phyloP scores from a whole-genome alignment of 2,329 filamentous ascomycete genomes.

The Acrocalymma vagum region DNA sequence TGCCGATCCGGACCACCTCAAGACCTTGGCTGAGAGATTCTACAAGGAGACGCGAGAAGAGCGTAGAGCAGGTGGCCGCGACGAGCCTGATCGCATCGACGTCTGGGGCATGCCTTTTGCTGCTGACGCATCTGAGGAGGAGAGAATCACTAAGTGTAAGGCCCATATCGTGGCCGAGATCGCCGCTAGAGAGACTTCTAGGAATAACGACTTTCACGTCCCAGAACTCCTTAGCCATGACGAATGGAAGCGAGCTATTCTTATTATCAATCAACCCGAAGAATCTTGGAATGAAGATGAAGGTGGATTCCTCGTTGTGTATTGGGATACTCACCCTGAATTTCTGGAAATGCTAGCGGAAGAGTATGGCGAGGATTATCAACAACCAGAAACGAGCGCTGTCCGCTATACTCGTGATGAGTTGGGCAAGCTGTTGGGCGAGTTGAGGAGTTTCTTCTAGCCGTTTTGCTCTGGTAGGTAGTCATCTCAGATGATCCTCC shows the following conservation, averaged over 20 bases:
- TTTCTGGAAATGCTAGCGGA: constrained; percentile 6
- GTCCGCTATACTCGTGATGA: constrained; percentile 13
- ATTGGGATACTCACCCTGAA: constrained; percentile 11
- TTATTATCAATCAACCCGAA: constrained; percentile 14
- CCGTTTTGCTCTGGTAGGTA: neutral
- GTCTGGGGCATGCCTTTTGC: constrained; percentile 17
- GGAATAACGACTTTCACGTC: constrained; percentile 10
- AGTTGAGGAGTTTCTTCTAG: constrained; percentile 12
- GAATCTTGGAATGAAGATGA: constrained; percentile 15
- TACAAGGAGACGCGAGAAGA: constrained; percentile 16
- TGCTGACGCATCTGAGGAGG: constrained; percentile 10
- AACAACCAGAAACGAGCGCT: constrained; percentile 8
- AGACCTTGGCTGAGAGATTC: constrained; percentile 11
- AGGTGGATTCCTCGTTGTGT: constrained; percentile 18
- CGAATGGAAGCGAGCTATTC: constrained; percentile 11
- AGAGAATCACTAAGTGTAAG: constrained; percentile 13
- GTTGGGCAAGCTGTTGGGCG: constrained; percentile 9
- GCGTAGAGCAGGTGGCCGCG: constrained; percentile 7
- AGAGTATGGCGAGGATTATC: constrained; percentile 6
- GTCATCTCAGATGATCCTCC: constrained; percentile 3
- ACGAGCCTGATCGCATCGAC: constrained; percentile 13
- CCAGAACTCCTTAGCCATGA: constrained; percentile 4
- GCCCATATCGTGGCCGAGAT: constrained; percentile 18
- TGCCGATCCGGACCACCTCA: constrained; percentile 11
- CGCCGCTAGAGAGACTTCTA: constrained; percentile 6